Conservation (phyloP, 1,139 yeast genomes). For the Scheffersomyces cryptocercus region DNA sequence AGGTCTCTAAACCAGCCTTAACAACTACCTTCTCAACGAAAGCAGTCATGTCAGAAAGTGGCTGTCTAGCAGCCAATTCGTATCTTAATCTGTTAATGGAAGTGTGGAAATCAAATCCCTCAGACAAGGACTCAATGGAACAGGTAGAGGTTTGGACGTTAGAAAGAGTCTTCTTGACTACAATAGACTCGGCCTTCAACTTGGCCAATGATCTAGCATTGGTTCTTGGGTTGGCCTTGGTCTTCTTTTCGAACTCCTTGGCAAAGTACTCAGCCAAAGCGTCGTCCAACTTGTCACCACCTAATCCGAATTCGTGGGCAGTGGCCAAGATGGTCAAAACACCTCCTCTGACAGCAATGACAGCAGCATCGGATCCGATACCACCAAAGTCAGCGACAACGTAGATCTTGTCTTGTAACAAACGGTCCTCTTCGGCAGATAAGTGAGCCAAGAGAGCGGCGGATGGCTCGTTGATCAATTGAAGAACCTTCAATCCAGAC, state of each 20-base stretch:
- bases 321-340: constrained; percentile 87
- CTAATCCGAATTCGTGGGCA: constrained; percentile 77
- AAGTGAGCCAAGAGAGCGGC: constrained; percentile 87
- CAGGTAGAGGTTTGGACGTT: constrained; percentile 88
- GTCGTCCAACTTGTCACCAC: constrained; percentile 85
- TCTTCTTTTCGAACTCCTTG: constrained; percentile 90
- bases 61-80: constrained; percentile 83
- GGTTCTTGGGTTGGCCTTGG: constrained; percentile 75
- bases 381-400: constrained; percentile 98
- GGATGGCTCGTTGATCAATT: constrained; percentile 89
- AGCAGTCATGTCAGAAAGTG: constrained; percentile 70
- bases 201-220: constrained; percentile 88
- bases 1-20: constrained; percentile 82
- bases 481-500: constrained; percentile 81
- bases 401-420: constrained; percentile 72
- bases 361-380: constrained; percentile 94
- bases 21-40: constrained; percentile 74
- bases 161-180: constrained; percentile 88
- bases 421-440: constrained; percentile 52
- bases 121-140: constrained; percentile 93
- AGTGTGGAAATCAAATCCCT: constrained; percentile 91
- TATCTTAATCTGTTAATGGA: constrained; percentile 92
- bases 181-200: constrained; percentile 78
- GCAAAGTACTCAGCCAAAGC: constrained; percentile 83
- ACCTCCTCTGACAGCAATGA: constrained; percentile 91